phyloP scores from a whole-genome alignment of 73 alveolate species.

The Paramecium caudatum region DNA sequence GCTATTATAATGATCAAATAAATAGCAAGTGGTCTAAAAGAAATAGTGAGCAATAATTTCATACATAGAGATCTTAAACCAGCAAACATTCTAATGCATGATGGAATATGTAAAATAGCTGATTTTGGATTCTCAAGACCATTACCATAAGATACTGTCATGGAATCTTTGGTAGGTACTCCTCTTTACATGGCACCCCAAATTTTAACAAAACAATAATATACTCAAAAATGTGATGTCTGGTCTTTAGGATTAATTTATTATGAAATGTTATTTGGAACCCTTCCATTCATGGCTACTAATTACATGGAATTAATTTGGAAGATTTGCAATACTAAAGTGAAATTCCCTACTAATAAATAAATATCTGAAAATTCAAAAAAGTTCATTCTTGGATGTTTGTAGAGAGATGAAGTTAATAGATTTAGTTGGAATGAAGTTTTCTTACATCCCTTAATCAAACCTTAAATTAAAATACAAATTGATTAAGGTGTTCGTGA shows the following conservation, averaged over 20 bases:
- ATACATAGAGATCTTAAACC: conserved; percentile 84
- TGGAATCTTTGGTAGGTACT: conserved; percentile 75
- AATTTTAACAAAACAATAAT: conserved; percentile 66
- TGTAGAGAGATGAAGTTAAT: conserved; percentile 22
- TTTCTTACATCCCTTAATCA: conserved; percentile 13
- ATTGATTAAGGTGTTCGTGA: neutral
- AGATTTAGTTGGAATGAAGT: conserved; percentile 56
- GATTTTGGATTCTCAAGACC: conserved; percentile 79
- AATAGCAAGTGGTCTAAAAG: conserved; percentile 62
- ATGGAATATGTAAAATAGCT: conserved; percentile 70
- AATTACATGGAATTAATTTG: conserved; percentile 68
- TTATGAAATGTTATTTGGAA: conserved; percentile 76
- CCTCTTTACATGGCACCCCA: conserved; percentile 78
- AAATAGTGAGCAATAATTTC: conserved; percentile 63
- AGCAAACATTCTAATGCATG: conserved; percentile 75
- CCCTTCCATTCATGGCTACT: conserved; percentile 73
- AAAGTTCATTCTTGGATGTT: conserved; percentile 44
- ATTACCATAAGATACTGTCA: conserved; percentile 67
- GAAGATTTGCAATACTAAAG: conserved; percentile 15
- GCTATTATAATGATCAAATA: conserved; percentile 61
- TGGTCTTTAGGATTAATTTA: conserved; percentile 78
- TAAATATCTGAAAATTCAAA: conserved; percentile 39
- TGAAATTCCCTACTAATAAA: conserved; percentile 59
- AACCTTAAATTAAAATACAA: conserved; percentile 21
- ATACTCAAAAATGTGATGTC: conserved; percentile 74